Base-by-base conservation (phyloP, 495 filamentous ascomycete genomes). In the Ramalina intermedia region DNA sequence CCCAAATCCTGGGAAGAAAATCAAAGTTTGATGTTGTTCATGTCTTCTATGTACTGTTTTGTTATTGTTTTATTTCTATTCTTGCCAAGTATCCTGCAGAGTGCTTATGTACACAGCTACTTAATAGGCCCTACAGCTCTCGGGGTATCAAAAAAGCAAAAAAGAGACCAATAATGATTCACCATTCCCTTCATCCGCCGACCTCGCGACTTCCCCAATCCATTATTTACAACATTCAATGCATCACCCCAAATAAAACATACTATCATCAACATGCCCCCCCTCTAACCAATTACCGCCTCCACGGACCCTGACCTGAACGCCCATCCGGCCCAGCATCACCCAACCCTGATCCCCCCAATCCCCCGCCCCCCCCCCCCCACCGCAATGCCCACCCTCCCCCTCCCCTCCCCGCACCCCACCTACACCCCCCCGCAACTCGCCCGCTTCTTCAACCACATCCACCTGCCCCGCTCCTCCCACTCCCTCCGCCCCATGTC, bases 391-490 rank as follows among this genome's bases (percentile, higher is more conserved):
- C 35, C 16, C 20, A 23, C 43, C 20, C 7, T 24, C 37, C 47
- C 43, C 20, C 7, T 24, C 37, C 47, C 42, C 14, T 3, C 33
- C 1, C 11, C 41, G 17, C 51, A 12, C 12, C 44, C 45, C 7
- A 24, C 24, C 5, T 57, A 59, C 50, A 29, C 49, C n/a, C 14
- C 13, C 3, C 18, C 36, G 1, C 56, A 60, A 20, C 35, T 58
- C 9, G 36, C 33, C 6, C 21, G 48, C 11, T 58, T 55, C 23
- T 41, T 60, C 20, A 37, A 43, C 6, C 50, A 45, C 33, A 51
- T 58, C 16, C 40, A 33, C 2, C 18, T 58, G 12, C 43, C 52
- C 1, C 21, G 13, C 20, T 17, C 17, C 20, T 17, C 17, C 33
- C 23, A 37, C 5, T 11, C 35, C 13, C 46, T 8, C 3, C 50